Conservation (phyloP, 306 rosid species). For the Macrotyloma uniflorum region DNA sequence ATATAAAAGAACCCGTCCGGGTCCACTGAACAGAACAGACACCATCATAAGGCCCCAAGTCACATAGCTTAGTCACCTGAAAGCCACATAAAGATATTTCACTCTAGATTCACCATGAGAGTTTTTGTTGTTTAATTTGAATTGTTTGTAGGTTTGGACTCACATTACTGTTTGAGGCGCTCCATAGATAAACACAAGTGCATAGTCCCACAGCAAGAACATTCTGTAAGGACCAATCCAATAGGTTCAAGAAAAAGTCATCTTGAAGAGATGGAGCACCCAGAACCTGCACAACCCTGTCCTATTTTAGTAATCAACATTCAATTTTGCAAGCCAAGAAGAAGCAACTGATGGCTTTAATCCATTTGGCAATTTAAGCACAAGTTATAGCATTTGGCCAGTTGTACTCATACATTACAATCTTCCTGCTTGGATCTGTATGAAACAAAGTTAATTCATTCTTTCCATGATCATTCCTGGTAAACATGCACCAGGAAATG, state of each 20-base stretch:
- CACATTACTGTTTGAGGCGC: conserved; percentile 93
- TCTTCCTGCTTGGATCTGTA: no score
- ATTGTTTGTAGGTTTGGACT: conserved; percentile 25
- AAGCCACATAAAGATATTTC: background rate
- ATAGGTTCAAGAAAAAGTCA: conserved; percentile 95
- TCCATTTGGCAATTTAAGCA: no score
- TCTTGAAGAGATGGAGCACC: conserved; percentile 99
- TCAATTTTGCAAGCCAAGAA: no score
- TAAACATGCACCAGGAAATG: no score
- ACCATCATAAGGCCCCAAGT: conserved; percentile 95
- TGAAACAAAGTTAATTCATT: no score
- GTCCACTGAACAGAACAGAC: conserved; percentile 99
- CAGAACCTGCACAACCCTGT: conserved; percentile 65
- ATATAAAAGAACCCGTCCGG: conserved; percentile 88
- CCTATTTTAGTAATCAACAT: conserved; percentile 24
- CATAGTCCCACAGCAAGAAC: conserved; percentile 94
- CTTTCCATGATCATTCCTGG: no score
- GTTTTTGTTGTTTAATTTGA: background rate
- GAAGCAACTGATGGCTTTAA: no score
- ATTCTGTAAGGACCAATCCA: conserved; percentile 99
- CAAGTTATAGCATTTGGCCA: no score
- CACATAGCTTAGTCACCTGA: conserved; percentile 95
- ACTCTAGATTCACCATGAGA: background rate
- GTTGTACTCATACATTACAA: no score
- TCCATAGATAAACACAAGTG: conserved; percentile 94